Evolutionary conservation across 768 basidiomycete species (phyloP).

Genomic region (Favolaschia claudopus): DNA sequence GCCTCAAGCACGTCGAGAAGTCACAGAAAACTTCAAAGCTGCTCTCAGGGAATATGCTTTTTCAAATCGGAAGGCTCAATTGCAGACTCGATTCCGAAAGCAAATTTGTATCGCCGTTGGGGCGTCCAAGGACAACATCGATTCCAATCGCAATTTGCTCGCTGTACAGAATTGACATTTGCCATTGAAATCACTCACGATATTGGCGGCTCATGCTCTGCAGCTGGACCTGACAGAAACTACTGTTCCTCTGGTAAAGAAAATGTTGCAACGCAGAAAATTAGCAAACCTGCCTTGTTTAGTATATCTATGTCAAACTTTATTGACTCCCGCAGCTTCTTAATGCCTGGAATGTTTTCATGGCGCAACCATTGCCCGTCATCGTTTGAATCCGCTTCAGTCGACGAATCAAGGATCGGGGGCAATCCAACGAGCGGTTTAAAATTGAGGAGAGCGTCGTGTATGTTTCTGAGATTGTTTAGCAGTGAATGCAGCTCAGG

Average conservation of each 20-base stretch:
- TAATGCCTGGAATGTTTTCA: constrained; percentile 48
- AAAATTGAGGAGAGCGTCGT: constrained; percentile 47
- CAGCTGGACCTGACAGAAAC: constrained; percentile 62
- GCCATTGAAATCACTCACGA: too few relatives aligned
- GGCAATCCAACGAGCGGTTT: constrained; percentile 45
- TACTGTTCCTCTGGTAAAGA: constrained; percentile 50
- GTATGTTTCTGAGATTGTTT: constrained; percentile 30
- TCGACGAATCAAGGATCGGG: constrained; percentile 56
- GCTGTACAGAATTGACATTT: too few relatives aligned
- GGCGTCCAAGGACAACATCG: too few relatives aligned
- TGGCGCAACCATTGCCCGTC: constrained; percentile 38
- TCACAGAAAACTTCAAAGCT: too few relatives aligned
- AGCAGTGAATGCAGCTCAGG: constrained; percentile 19
- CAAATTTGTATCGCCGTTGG: too few relatives aligned
- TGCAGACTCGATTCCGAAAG: too few relatives aligned
- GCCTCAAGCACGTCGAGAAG: too few relatives aligned
- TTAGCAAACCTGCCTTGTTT: constrained; percentile 47
- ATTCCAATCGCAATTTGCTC: too few relatives aligned
- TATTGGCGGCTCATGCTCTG: constrained; percentile 53
- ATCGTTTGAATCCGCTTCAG: constrained; percentile 39
- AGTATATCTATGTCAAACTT: constrained; percentile 54
- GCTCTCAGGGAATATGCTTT: too few relatives aligned
- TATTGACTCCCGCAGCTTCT: constrained; percentile 53
- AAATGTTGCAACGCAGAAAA: constrained; percentile 15
- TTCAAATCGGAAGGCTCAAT: too few relatives aligned